phyloP scores from a whole-genome alignment of 352 stramenopile genomes.

The Pythium aphanidermatum region DNA sequence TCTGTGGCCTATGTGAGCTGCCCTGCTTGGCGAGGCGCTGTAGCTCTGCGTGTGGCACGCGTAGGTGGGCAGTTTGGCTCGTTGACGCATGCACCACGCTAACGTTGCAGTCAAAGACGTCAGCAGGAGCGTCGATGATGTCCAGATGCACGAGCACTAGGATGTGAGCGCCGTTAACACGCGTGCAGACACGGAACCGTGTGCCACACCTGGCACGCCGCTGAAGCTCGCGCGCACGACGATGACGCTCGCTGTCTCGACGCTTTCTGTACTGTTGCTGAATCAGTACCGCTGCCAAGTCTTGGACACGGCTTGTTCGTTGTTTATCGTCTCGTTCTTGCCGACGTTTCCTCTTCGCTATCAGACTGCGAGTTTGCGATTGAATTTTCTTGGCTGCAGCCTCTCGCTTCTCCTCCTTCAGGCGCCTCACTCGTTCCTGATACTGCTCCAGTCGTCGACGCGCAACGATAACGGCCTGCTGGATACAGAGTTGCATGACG shows the following conservation, averaged over 20 bases:
- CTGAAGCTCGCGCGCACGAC: not conserved
- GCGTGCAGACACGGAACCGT: constrained; percentile 18
- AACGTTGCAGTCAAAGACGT: constrained; percentile 21
- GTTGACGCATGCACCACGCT: constrained; percentile 18
- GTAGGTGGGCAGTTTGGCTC: constrained; percentile 11
- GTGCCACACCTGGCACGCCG: constrained; percentile 8
- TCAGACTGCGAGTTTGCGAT: not conserved
- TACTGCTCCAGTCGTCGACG: constrained; percentile 23
- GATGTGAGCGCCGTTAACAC: constrained; percentile 24
- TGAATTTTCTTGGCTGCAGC: constrained; percentile 24
- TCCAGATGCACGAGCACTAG: constrained; percentile 19
- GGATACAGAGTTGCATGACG: constrained; percentile 11
- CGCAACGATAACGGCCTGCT: constrained; percentile 12
- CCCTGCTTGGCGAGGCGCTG: not conserved
- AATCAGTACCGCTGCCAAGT: constrained; percentile 25
- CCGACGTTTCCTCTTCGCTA: constrained; percentile 8
- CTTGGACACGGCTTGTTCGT: constrained; percentile 12
- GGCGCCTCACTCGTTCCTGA: not conserved
- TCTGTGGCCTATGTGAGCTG: not conserved
- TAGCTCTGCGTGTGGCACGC: constrained; percentile 16
- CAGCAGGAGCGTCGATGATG: constrained; percentile 19
- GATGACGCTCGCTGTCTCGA: constrained; percentile 3
- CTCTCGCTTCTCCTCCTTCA: constrained; percentile 16
- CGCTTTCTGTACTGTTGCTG: constrained; percentile 19
- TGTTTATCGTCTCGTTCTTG: constrained; percentile 8